Evolutionary conservation across 768 basidiomycete genomes (phyloP).

Genomic region (Panaeolus papilionaceus): DNA sequence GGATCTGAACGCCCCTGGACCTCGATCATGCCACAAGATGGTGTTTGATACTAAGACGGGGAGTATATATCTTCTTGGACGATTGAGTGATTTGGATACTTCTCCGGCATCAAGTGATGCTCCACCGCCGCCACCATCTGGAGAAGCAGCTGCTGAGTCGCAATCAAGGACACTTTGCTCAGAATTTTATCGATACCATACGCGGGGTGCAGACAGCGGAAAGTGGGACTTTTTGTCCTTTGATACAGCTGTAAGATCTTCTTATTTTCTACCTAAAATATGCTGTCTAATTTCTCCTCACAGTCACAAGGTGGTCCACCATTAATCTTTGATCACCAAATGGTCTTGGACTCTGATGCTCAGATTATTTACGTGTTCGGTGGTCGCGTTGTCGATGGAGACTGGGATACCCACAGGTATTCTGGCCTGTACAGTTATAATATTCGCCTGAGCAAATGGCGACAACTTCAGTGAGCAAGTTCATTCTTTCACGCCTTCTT

Average conservation of each 20-base stretch:
- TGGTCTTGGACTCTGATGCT: slow-evolving; percentile 74
- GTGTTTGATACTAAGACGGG: slow-evolving; percentile 76
- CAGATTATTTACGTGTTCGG: slow-evolving; percentile 82
- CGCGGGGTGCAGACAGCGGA: slow-evolving; percentile 61
- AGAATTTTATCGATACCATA: slow-evolving; percentile 82
- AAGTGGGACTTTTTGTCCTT: slow-evolving; percentile 76
- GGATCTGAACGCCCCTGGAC: slow-evolving; percentile 70
- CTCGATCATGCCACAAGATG: slow-evolving; percentile 85
- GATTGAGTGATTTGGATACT: slow-evolving; percentile 63
- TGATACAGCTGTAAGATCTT: slow-evolving; percentile 64
- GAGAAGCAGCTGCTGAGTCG: slow-evolving; percentile 4
- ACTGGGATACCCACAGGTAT: slow-evolving; percentile 64
- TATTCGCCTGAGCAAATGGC: slow-evolving; percentile 71
- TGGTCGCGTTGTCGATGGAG: slow-evolving; percentile 72
- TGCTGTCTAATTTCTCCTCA: slow-evolving; percentile 3
- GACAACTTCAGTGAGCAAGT: slow-evolving; percentile 61
- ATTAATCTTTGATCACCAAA: slow-evolving; percentile 81
- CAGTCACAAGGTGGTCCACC: slow-evolving; percentile 74
- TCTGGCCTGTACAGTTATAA: slow-evolving; percentile 80
- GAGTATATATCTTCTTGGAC: slow-evolving; percentile 75
- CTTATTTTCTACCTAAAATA: not conserved
- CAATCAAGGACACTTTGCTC: slow-evolving; percentile 48
- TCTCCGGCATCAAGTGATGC: not conserved
- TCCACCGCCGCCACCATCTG: slow-evolving; percentile 16
- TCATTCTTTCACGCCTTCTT: not conserved